Evolutionary conservation across 495 filamentous ascomycete species (phyloP), one percentile per base, ranked within the genome.

Genomic region (Trichoderma parareesei): DNA sequence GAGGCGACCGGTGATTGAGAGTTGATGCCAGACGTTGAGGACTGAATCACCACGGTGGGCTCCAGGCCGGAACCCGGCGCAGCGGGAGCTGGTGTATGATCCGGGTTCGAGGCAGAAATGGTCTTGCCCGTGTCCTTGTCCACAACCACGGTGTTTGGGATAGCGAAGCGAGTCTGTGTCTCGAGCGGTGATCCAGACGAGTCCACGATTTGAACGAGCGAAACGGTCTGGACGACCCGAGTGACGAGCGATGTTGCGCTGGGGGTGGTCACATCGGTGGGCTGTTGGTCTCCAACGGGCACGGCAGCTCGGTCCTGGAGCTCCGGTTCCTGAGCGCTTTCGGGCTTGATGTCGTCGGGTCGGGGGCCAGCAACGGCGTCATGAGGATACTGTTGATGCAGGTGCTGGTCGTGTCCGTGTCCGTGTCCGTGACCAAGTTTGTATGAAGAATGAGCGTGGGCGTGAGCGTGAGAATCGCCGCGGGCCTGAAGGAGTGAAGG

Each of bases 401-500:
- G 63, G 33, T 65, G 57, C 65, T 69, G 38, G 64, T 66, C 66
- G 64, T 71, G 61, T 62, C 65, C 65, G 67, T 71, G 61, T 62
- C 65, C 65, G 67, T 69, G 68, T 63, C 69, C 71, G 72, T 71
- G 73, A 71, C 66, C 66, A 69, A 74, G 71, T 67, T 71, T 40
- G 38, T 18, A 61, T 42, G 60, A 65, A 70, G 70, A 68, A 69
- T 72, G 68, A 72, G 71, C 69, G 71, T 60, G 49, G 42, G 64
- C 41, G 20, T 61, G 68, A 65, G 69, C 68, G 53, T 62, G 69
- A 6, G 48, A 16, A 33, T 33, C 35, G 35, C 38, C 27, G 68
- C 76, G 79, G 78, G 77, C 71, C 79, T 81, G 79, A 81, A 75
- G 67, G 79, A 81, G 79, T 80, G 79, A 80, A 80, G 79, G 72